phyloP scores from a whole-genome alignment of 768 basidiomycete species.

The Auriscalpium orientale region DNA sequence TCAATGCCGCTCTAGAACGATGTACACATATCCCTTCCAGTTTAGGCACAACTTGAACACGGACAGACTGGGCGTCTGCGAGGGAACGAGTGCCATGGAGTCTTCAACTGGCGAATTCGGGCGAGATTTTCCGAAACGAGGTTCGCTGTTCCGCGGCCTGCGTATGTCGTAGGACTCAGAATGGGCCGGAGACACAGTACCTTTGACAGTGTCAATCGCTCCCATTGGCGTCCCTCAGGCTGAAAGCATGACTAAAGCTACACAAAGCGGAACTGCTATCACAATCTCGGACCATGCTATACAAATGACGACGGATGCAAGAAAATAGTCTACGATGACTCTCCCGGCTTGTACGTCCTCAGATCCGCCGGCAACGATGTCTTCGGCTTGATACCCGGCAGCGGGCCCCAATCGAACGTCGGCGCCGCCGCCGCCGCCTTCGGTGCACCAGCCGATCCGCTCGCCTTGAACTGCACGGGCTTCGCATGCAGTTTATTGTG shows the following conservation, averaged over 20 bases:
- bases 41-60: too few relatives aligned
- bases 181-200: too few relatives aligned
- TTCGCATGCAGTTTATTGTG: constrained; percentile 27
- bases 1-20: too few relatives aligned
- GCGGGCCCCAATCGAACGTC: constrained; percentile 54
- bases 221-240: too few relatives aligned
- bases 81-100: too few relatives aligned
- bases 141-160: too few relatives aligned
- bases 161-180: too few relatives aligned
- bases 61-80: too few relatives aligned
- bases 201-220: too few relatives aligned
- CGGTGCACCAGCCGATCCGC: constrained; percentile 9
- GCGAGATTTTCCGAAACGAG: too few relatives aligned
- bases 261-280: neutral
- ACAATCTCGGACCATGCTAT: neutral
- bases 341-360: constrained; percentile 5
- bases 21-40: too few relatives aligned
- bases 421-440: constrained; percentile 2
- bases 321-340: neutral
- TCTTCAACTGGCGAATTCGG: too few relatives aligned
- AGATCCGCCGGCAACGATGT: constrained; percentile 10
- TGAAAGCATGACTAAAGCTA: neutral
- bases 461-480: constrained; percentile 25
- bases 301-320: neutral
- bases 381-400: constrained; percentile 30